These are phyloP conservation scores for Parachaetomium inaequale DNA, from an alignment of 495 filamentous ascomycete species.

Conservation along the genomic window DNA sequence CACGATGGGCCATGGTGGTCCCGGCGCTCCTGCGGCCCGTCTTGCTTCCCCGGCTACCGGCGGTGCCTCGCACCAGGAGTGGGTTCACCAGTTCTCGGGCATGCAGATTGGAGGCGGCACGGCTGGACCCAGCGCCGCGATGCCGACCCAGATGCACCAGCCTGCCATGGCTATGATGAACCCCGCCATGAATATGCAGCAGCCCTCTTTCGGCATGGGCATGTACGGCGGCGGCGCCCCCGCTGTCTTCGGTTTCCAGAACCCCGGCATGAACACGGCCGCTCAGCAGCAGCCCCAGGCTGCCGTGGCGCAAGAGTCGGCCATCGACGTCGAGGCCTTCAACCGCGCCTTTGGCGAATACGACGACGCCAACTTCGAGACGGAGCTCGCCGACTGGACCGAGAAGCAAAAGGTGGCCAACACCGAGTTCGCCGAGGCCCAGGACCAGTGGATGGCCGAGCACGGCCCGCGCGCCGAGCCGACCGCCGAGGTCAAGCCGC, in stretches of 20 bases:
- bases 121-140: conserved; percentile 9
- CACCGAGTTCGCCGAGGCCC: conserved; percentile 22
- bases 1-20: background rate
- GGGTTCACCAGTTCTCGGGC: conserved; percentile 30
- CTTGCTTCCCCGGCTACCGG: conserved; percentile 18
- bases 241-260: conserved; percentile 5
- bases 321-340: conserved; percentile 31
- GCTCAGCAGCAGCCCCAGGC: conserved; percentile 2
- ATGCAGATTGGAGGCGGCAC: conserved; percentile 24
- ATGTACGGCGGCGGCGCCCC: background rate
- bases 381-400: conserved; percentile 26
- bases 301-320: background rate
- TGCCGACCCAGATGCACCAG: conserved; percentile 4
- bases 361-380: conserved; percentile 20
- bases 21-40: conserved; percentile 11
- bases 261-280: background rate
- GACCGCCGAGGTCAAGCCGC: conserved; percentile 1
- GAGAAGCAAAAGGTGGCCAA: conserved; percentile 15
- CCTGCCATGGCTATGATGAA: conserved; percentile 11
- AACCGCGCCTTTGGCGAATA: conserved; percentile 30
- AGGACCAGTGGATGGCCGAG: conserved; percentile 33
- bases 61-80: conserved; percentile 18
- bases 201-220: conserved; percentile 6
- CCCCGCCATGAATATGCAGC: conserved; percentile 11
- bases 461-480: conserved; percentile 27